Evolutionary conservation across 2,329 filamentous ascomycete species (phyloP), one percentile per base, ranked within the genome.

Genomic region (Hypocrella siamensis): DNA sequence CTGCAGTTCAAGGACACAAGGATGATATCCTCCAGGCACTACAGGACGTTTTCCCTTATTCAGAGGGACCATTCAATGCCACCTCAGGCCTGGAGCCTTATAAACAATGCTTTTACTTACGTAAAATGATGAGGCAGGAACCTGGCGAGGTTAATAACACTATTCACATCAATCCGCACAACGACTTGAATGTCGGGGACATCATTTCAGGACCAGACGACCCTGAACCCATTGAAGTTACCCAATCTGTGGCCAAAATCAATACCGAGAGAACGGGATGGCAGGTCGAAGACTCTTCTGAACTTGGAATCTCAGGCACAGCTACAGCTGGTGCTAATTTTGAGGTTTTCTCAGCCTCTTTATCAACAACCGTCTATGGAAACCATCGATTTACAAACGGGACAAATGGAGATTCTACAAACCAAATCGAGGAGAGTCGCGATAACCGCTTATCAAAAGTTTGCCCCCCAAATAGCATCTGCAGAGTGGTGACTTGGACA

Each of bases 401-500:
- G 5, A 18, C 19, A 14, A 30, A 22, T 18, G 28, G 5, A 10
- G 28, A 30, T 11, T 3, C 6, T 10, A 11, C 28, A 14, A 21
- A n/a, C 8, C 4, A 14, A n/a, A 14, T 9, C 5, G 28, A 30
- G 21, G 1, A 6, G 5, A 19, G 5, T 19, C 5, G 2, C 7
- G 17, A 30, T 12, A 2, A 14, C 6, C 6, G 21, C 9, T n/a
- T 3, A 12, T 8, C 28, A 15, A 19, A 21, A 9, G 14, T 9
- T 5, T 30, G 28, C n/a, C 17, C 17, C 15, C 6, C 10, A 12
- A 9, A 19, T 5, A 30, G 28, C n/a, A 30, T 21, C 12, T 30
- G 28, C 28, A 19, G 28, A 14, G 28, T 30, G 8, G 18, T 30
- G 12, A 30, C 28, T 5, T 30, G 18, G 28, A 30, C 28, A 9